Evolutionary conservation across 345 rosid species (phyloP).

Genomic region (Acer campestre): DNA sequence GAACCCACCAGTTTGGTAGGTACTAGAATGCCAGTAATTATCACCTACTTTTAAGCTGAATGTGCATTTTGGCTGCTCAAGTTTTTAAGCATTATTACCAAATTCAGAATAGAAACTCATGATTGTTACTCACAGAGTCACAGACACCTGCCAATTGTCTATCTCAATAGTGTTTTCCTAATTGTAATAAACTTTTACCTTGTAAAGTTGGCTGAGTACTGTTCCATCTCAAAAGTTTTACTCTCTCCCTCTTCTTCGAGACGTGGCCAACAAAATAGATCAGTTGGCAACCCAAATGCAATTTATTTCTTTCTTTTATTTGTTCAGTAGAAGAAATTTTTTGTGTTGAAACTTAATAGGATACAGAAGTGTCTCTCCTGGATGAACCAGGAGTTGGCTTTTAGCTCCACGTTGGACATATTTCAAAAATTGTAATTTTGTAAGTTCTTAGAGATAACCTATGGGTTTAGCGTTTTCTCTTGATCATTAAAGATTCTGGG

Average conservation of each 20-base stretch:
- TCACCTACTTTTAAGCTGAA: neutral
- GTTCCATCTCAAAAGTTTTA: neutral
- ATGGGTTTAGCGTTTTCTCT: neutral
- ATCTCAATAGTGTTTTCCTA: neutral
- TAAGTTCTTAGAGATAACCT: neutral
- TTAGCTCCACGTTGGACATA: neutral
- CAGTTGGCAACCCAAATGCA: neutral
- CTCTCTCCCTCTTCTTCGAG: neutral
- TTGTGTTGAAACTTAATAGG: neutral
- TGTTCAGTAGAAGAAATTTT: neutral
- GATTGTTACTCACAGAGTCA: neutral
- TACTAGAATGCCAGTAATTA: conserved; percentile 12
- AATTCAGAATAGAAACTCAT: neutral
- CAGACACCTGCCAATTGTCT: neutral
- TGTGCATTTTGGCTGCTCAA: neutral
- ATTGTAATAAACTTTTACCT: neutral
- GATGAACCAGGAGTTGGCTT: neutral
- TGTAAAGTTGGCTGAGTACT: neutral
- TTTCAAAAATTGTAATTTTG: neutral
- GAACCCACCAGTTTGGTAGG: conserved; percentile 66
- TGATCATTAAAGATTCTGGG: neutral
- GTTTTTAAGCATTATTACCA: neutral
- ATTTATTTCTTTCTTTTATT: neutral
- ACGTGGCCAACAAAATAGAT: neutral
- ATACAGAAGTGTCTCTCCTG: neutral